A percentile compares a stretch with the other conserved stretches of the same genome.
phyloP scores from a whole-genome alignment of 78 protist species.

The Creolimax fragrantissima region DNA sequence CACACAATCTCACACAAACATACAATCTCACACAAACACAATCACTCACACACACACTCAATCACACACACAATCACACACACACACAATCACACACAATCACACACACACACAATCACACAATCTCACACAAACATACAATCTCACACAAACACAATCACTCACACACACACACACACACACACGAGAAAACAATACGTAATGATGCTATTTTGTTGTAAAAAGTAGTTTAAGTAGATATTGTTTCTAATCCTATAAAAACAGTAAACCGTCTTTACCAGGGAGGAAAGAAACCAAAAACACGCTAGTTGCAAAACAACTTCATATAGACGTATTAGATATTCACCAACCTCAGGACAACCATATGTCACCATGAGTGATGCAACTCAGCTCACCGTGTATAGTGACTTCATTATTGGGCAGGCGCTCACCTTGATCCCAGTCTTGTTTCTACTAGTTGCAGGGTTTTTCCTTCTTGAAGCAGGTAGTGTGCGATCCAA shows the following conservation, averaged over 20 bases:
- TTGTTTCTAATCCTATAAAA: not conserved
- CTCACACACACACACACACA: not conserved
- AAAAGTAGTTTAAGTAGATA: not conserved
- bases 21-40: not conserved
- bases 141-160: not conserved
- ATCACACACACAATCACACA: not conserved
- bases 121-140: not conserved
- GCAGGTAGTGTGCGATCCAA: constrained; percentile 61
- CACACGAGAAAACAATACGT: not conserved
- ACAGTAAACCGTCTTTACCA: not conserved
- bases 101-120: not conserved
- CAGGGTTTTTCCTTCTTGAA: constrained; percentile 79
- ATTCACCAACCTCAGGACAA: not conserved
- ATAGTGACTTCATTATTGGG: not conserved
- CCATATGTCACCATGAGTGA: too few species aligned
- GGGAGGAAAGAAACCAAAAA: not conserved
- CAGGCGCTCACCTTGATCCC: not conserved
- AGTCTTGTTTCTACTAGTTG: constrained; percentile 55
- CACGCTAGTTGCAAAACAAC: not conserved
- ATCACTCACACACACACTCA: not conserved
- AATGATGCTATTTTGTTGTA: not conserved
- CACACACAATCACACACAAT: not conserved
- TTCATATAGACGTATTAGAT: not conserved
- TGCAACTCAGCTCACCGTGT: not conserved
- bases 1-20: not conserved